phyloP scores from a whole-genome alignment of 495 filamentous ascomycete genomes.

The Penicillium egyptiacum region DNA sequence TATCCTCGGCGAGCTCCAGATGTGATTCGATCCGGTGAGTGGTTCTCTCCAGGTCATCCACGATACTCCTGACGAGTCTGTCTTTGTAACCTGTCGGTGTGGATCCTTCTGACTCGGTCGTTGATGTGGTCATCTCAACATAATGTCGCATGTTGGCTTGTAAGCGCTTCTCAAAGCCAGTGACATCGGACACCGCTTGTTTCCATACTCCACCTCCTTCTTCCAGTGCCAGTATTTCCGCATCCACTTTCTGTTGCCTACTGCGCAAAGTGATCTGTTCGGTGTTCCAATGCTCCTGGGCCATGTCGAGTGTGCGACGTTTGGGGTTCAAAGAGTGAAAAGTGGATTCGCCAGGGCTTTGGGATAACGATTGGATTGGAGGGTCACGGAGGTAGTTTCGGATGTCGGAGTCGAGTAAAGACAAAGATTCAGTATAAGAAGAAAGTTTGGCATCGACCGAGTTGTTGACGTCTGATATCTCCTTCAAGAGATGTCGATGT shows the following conservation, averaged over 20 bases:
- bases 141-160: constrained; percentile 53
- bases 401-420: constrained; percentile 55
- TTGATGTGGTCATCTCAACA: constrained; percentile 27
- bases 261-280: constrained; percentile 59
- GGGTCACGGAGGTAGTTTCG: constrained; percentile 41
- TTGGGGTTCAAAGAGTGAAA: constrained; percentile 60
- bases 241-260: constrained; percentile 60
- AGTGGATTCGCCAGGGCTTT: constrained; percentile 24
- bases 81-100: constrained; percentile 20
- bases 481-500: constrained; percentile 58
- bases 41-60: constrained; percentile 45
- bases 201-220: constrained; percentile 83
- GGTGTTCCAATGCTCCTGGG: constrained; percentile 69
- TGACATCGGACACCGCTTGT: constrained; percentile 61
- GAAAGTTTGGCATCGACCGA: constrained; percentile 59
- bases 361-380: constrained; percentile 47
- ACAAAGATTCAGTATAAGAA: constrained; percentile 56
- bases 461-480: constrained; percentile 65
- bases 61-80: constrained; percentile 37
- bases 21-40: constrained; percentile 40
- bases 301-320: constrained; percentile 74
- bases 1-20: constrained; percentile 44
- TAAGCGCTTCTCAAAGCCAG: constrained; percentile 66
- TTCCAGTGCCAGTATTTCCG: constrained; percentile 74
- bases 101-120: constrained; percentile 15